Base-by-base conservation (phyloP, 2,329 filamentous ascomycete species). In the Xenosphaeropsis pyriputrescens region DNA sequence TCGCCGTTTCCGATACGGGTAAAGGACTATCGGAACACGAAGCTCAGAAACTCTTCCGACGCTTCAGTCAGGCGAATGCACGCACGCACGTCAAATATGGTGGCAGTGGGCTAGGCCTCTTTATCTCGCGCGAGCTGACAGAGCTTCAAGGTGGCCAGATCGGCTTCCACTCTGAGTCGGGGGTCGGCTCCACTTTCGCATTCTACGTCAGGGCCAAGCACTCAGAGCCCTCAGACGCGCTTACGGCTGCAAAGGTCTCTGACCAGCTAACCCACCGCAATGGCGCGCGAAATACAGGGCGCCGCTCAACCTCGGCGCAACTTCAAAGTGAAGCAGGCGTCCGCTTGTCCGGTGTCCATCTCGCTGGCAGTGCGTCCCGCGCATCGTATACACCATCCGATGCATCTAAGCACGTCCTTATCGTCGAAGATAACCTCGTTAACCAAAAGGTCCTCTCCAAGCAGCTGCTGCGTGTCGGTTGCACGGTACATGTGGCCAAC, bases 101-200 rank as follows among this genome's bases (percentile, higher is more conserved):
- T 16, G 84, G 84, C 0, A 83, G 77, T 0, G 84, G 84, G 0
- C 65, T 91, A 1, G 84, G 84, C 0, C 63, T 89, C 0, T 89
- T 86, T 55, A 88, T 89, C 45, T 83, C 77, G 29, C 70, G 81
- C 17, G 73, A 83, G 39, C 65, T 91, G n/a, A 84, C 81, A 0
- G 83, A 89, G 52, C 62, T 89, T 9, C 82, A 88, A 53, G 81
- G 82, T 15, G 84, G 84, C 4, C 76, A 83, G 42, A 86, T 91
- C 34, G 83, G 82, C 2, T 78, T 89, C 5, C 64, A 70, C 2
- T 80, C 75, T n/a, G 63, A 73, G 43, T 64, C 72, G 2, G 79
- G 78, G 2, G 68, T 73, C n/a, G 81, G 82, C 2, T 81, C 75
- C 44, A 83, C 74, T 0, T 86, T 86, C 56, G 75, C 75, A 0